Conservation (phyloP, 345 rosid species). For the Pugionium cornutum region DNA sequence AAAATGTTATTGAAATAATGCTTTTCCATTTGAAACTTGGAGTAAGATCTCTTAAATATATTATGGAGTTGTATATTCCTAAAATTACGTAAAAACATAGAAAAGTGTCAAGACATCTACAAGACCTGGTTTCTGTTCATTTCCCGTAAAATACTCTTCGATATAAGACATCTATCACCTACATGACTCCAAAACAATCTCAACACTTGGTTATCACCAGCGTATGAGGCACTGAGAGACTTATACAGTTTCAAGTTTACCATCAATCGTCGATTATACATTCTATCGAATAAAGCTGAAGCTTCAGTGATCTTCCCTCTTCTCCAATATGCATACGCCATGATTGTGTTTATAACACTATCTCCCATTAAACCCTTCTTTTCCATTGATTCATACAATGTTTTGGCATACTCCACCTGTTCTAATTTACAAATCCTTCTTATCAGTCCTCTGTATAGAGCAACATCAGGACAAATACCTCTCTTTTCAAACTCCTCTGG, state of each 20-base stretch:
- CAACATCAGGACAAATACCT: constrained; percentile 58
- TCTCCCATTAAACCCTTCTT: constrained; percentile 70
- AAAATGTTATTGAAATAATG: too few relatives aligned
- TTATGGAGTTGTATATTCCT: too few relatives aligned
- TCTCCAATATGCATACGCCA: constrained; percentile 84
- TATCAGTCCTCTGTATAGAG: constrained; percentile 80
- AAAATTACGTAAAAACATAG: too few relatives aligned
- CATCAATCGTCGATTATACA: constrained; percentile 77
- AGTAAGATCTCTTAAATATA: too few relatives aligned
- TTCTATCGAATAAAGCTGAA: constrained; percentile 60
- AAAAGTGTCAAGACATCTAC: too few relatives aligned
- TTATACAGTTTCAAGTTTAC: constrained; percentile 65
- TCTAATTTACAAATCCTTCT: constrained; percentile 76
- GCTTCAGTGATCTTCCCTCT: constrained; percentile 57
- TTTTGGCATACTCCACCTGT: constrained; percentile 63
- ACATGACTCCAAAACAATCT: constrained; percentile 74
- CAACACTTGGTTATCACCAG: constrained; percentile 51
- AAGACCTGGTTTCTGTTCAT: constrained; percentile 33
- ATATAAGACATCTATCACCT: constrained; percentile 60
- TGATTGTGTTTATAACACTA: constrained; percentile 60
- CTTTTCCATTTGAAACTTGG: too few relatives aligned
- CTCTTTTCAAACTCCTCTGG: constrained; percentile 58
- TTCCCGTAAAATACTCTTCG: constrained; percentile 63
- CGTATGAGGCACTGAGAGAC: constrained; percentile 62
- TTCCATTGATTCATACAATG: constrained; percentile 56